phyloP scores from a whole-genome alignment of 306 rosid species.

The Astragalus membranaceus region DNA sequence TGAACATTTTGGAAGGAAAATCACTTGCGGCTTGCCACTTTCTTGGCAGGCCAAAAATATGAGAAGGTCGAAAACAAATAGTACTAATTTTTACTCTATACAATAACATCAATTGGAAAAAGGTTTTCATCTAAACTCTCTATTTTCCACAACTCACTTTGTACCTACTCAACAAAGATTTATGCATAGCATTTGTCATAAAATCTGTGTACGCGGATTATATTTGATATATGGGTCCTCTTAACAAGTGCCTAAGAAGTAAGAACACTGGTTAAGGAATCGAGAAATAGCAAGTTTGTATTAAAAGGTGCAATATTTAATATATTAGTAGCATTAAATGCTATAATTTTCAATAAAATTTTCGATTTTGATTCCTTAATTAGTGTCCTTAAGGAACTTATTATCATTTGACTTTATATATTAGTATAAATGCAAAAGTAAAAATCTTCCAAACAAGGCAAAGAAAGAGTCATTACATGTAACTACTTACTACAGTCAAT shows the following conservation, averaged over 20 bases:
- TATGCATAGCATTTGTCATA: neutral
- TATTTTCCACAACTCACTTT: neutral
- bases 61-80: neutral
- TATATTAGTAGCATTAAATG: neutral
- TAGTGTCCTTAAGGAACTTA: neutral
- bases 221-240: neutral
- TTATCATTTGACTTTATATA: neutral
- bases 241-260: neutral
- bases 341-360: neutral
- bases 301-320: too few relatives aligned
- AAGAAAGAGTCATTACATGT: neutral
- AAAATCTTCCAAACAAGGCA: neutral
- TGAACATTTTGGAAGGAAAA: neutral
- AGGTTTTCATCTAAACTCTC: neutral
- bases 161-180: neutral
- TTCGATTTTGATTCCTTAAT: too few relatives aligned
- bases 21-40: neutral
- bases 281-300: too few relatives aligned
- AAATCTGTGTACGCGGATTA: neutral
- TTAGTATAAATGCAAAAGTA: neutral
- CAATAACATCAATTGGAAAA: neutral
- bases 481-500: neutral
- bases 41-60: neutral
- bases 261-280: too few relatives aligned
- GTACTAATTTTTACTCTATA: neutral